Evolutionary conservation across 163 green algal genomes (phyloP), one percentile per base, ranked within the genome.

Genomic region (Scenedesmus sp.): DNA sequence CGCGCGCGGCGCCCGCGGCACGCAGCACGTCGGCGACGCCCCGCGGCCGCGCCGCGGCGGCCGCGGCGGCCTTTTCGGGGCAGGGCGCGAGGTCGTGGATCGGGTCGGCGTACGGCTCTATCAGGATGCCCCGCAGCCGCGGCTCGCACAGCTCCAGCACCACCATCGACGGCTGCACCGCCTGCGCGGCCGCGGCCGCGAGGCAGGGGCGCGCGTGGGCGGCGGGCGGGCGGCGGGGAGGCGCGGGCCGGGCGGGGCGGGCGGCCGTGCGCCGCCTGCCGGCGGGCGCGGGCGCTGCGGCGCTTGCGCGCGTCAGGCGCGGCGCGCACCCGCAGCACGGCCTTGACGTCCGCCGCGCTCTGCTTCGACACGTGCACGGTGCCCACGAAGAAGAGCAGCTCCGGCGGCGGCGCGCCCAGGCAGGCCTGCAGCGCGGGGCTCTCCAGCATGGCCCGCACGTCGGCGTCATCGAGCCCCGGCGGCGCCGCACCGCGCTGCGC

Each of bases 341-440:
- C 24, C 36, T 54, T 77, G 34, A 77, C 69, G 9, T 77, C 39
- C 15, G 66, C 69, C 31, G 36, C 69, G 11, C 53, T 67, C 69
- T 77, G 69, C 26, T 65, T 77, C 11, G 53, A 51, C 24, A 77
- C 69, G 47, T 77, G 69, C 9, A 77, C 51, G 29, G 69, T 77
- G 36, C 69, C 69, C 28, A 77, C 13, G 7, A 77, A 33, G 33
- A 67, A 56, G 34, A 77, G 33, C 24, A 77, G 22, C 22, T 66
- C 54, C 29, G 69, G 54, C 2, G 65, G n/a, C 31, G 29, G 14
- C 2, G 24, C 20, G 18, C 22, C 31, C 24, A 77, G 29, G 54
- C 29, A 47, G n/a, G 6, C 24, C 1, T 39, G 22, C 54, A 77
- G 54, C 5, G 9, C 9, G 17, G 18, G 58, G 54, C 56, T 67